Conservation (phyloP, 257 asterid genomes). For the Coffea eugenioides region DNA sequence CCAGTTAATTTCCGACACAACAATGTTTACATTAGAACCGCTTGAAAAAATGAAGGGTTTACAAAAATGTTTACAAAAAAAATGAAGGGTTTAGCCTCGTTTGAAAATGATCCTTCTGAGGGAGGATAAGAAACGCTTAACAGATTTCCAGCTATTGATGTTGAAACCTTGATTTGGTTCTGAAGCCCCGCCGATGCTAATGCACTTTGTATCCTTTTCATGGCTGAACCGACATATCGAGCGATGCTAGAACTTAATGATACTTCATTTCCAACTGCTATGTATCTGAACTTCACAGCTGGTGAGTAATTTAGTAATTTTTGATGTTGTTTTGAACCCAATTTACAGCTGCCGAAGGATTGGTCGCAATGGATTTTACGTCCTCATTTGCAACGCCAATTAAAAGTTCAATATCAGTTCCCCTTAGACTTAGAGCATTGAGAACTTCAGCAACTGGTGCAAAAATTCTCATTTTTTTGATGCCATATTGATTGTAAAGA, state of each 20-base stretch:
- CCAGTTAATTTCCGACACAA: constrained; percentile 38
- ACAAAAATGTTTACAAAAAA: constrained; percentile 24
- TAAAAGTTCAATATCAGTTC: constrained; percentile 22
- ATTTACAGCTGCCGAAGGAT: constrained; percentile 9
- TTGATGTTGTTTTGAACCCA: constrained; percentile 35
- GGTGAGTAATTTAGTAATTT: constrained; percentile 2
- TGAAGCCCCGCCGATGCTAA: constrained; percentile 13
- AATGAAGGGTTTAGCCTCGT: constrained; percentile 11
- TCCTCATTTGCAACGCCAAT: constrained; percentile 31
- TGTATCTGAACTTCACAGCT: constrained; percentile 32
- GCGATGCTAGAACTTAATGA: background rate
- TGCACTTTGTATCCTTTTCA: constrained; percentile 28
- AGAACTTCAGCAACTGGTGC: constrained; percentile 20
- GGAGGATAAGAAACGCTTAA: constrained; percentile 33
- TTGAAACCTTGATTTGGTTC: constrained; percentile 30
- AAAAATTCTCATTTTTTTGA: constrained; percentile 28
- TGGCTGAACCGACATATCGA: constrained; percentile 25
- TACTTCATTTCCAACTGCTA: constrained; percentile 42
- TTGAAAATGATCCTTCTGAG: constrained; percentile 13
- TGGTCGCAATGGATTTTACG: constrained; percentile 19
- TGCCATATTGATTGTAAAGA: constrained; percentile 28
- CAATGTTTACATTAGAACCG: constrained; percentile 19
- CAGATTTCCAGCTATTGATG: constrained; percentile 22
- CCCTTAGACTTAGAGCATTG: constrained; percentile 29
- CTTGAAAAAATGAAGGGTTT: no score